Evolutionary conservation across 352 stramenopile genomes (phyloP), one percentile per base, ranked within the genome.

Genomic region (Globisporangium rhizosaccharum): DNA sequence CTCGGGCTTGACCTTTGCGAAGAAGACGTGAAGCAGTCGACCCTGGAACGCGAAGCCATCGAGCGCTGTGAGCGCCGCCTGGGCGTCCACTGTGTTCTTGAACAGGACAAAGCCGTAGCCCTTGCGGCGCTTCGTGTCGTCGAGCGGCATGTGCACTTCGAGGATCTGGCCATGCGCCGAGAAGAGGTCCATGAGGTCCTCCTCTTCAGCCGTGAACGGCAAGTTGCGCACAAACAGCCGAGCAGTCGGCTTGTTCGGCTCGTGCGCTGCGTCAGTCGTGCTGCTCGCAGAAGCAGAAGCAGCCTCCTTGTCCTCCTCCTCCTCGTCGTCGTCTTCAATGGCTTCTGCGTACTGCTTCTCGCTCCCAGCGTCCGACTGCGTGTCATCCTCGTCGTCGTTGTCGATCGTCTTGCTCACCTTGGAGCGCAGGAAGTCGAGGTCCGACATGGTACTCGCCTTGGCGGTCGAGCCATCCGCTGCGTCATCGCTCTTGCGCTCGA

Each of bases 101-200:
- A 98, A 99, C 18, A 90, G 78, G 23, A 99, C 85, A 71, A 99
- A 99, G 14, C 87, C 96, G 77, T 98, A 99, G 48, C 97, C 97
- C 61, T 99, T 99, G 51, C 94, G 94, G 42, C 90, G 81, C 66
- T 96, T 93, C 17, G 86, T 90, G 56, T 98, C 94, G 79, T 99
- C 96, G 51, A 99, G 77, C 30, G 96, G 96, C 69, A 99, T 96
- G 65, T 99, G 96, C 58, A 98, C 91, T 53, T 98, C 90, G 6
- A 79, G 63, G 20, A 99, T 71, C 46, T 70, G 71, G 26, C 96
- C 96, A 66, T 92, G 97, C 14, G 71, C 58, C 10, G 75, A 84
- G 63, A 98, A 99, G 48, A 96, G 71, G 51, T 96, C 81, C 56
- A 82, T 81, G 11, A 99, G 67, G 58, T 99, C 96, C 59, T 99